Evolutionary conservation across 2,329 filamentous ascomycete genomes (phyloP), one percentile per base, ranked within the genome.

Genomic region (Leptographium lundbergii): DNA sequence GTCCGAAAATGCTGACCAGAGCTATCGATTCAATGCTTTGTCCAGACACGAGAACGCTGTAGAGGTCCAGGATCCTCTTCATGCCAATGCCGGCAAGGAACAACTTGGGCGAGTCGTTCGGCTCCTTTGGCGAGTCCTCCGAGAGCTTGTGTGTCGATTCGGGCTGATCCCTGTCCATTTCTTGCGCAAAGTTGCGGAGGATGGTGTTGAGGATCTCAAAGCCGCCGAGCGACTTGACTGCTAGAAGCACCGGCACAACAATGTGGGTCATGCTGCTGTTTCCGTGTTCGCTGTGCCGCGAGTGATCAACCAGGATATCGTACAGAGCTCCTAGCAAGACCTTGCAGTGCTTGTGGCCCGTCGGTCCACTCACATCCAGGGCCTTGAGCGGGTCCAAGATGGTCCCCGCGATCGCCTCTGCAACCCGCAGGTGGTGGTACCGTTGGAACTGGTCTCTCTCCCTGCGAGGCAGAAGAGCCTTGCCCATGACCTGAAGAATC

Each of bases 401-500:
- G 32, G 85, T 83, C 60, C 85, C 77, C 3, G 88, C 88, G 63
- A 97, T 77, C 27, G 88, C 84, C 62, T 81, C 77, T 25, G 81
- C 80, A 55, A 86, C 73, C 57, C 75, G 73, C 42, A 81, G 65
- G 61, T 86, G 82, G 59, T 78, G 75, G 57, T 75, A 73, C 63
- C 81, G 72, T 59, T 76, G 67, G 63, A 77, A 86, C 2, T 74
- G 66, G 65, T 96, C 91, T 32, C 82, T 78, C 62, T 84, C 84
- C 56, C 91, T 84, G 60, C 89, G 87, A 51, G 84, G 83, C 4
- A 95, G 78, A 25, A 97, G 75, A 19, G 87, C 82, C 70, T 90
- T 94, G 14, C 92, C 92, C 51, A 97, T 75, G 1, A 85, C 86
- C 67, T 95, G 89, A 68, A 96, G 87, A 65, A 97, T 88, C 0